Evolutionary conservation across 1,284 basidiomycete genomes (phyloP).

Genomic region (Peniophora sp.): DNA sequence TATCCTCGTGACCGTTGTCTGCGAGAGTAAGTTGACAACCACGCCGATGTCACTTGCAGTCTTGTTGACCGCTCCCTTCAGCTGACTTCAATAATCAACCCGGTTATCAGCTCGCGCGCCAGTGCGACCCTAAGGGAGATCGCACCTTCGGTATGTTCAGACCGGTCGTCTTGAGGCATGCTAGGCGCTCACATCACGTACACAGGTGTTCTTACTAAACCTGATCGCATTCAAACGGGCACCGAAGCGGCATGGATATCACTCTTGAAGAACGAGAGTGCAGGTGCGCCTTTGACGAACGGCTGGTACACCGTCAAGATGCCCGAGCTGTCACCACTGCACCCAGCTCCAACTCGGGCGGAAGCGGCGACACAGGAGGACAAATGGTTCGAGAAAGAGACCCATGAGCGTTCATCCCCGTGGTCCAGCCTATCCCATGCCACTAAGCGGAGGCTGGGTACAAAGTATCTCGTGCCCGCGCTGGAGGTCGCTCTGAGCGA

Average conservation of each 20-base stretch:
- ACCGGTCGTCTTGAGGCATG: background rate
- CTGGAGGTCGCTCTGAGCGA: too few species aligned
- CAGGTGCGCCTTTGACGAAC: constrained; percentile 44
- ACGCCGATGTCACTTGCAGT: constrained; percentile 1
- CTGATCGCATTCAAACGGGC: constrained; percentile 57
- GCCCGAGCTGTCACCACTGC: constrained; percentile 27
- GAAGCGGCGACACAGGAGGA: too few species aligned
- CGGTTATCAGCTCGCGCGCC: constrained; percentile 49
- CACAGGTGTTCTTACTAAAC: constrained; percentile 69
- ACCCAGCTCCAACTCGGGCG: too few species aligned
- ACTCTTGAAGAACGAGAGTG: constrained; percentile 33
- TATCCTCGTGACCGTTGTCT: constrained; percentile 60
- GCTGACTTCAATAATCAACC: constrained; percentile 71
- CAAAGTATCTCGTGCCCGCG: too few species aligned
- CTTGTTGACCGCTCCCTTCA: constrained; percentile 17
- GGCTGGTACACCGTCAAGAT: constrained; percentile 67
- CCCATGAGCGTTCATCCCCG: too few species aligned
- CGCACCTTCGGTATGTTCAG: constrained; percentile 54
- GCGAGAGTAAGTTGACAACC: constrained; percentile 48
- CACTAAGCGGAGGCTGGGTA: too few species aligned
- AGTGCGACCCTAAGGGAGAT: constrained; percentile 48
- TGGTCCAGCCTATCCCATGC: too few species aligned
- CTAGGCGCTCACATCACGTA: background rate
- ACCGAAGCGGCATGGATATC: constrained; percentile 51
- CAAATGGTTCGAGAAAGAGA: too few species aligned